phyloP scores from a whole-genome alignment of 1,284 basidiomycete species.

The Naganishia sp. region DNA sequence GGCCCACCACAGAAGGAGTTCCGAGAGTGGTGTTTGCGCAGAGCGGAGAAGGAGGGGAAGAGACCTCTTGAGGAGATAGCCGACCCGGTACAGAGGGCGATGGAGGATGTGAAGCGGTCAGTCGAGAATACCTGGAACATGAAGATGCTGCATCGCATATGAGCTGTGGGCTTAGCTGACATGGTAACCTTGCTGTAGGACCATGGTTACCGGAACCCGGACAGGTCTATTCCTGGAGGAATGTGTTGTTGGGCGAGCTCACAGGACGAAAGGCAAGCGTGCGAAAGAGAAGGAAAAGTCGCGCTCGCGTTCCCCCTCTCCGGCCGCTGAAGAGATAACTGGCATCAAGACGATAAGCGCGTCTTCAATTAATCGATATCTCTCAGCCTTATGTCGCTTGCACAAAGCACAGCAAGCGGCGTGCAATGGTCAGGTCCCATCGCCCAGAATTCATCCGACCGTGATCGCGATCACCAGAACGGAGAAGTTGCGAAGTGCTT shows the following conservation, averaged over 20 bases:
- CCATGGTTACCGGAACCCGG: slow-evolving; percentile 3
- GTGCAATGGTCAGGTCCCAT: slow-evolving; percentile 6
- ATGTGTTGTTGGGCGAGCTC: slow-evolving; percentile 12
- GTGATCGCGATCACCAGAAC: background rate
- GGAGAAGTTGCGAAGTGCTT: background rate
- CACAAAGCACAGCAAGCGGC: slow-evolving; percentile 4
- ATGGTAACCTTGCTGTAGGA: background rate
- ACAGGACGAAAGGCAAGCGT: slow-evolving; percentile 5
- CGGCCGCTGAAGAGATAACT: background rate
- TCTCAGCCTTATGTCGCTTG: slow-evolving; percentile 11
- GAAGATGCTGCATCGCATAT: background rate
- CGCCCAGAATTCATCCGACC: background rate
- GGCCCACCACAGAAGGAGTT: slow-evolving; percentile 11
- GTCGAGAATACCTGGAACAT: background rate
- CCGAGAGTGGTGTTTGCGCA: slow-evolving; percentile 9
- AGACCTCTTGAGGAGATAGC: slow-evolving; percentile 1
- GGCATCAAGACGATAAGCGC: background rate
- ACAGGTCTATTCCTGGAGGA: slow-evolving; percentile 3
- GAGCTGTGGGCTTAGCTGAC: background rate
- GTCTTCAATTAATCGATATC: background rate
- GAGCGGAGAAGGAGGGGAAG: slow-evolving; percentile 7
- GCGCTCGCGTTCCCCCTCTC: too few species aligned
- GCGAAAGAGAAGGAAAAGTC: background rate
- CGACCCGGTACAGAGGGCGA: background rate
- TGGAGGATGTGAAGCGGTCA: slow-evolving; percentile 8